These are phyloP conservation scores for Ploettnerulaceae sp. DNA, from an alignment of 2,329 filamentous ascomycete species.

Conservation along the genomic window DNA sequence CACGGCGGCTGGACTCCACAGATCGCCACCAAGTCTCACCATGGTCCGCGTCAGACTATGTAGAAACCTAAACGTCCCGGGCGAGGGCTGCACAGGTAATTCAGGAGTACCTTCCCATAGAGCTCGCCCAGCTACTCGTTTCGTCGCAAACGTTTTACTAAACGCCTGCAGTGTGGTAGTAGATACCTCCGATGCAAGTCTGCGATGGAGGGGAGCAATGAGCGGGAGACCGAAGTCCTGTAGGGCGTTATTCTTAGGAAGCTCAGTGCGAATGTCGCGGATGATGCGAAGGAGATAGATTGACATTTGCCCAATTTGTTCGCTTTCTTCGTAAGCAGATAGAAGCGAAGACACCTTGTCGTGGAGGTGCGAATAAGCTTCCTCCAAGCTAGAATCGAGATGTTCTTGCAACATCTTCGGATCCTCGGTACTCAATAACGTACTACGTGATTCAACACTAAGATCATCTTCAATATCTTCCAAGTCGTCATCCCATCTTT, in stretches of 20 bases:
- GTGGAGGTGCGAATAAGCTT: slow-evolving; percentile 55
- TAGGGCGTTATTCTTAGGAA: slow-evolving; percentile 50
- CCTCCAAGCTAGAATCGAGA: slow-evolving; percentile 50
- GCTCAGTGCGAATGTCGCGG: slow-evolving; percentile 64
- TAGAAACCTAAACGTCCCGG: slow-evolving; percentile 67
- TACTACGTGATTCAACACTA: slow-evolving; percentile 60
- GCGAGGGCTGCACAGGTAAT: slow-evolving; percentile 74
- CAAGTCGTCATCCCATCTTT: slow-evolving; percentile 71
- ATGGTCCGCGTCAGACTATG: slow-evolving; percentile 61
- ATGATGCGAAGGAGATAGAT: slow-evolving; percentile 69
- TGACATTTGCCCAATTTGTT: slow-evolving; percentile 48
- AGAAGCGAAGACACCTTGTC: slow-evolving; percentile 49
- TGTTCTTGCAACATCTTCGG: slow-evolving; percentile 57
- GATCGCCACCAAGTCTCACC: slow-evolving; percentile 65
- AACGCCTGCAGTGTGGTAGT: slow-evolving; percentile 46
- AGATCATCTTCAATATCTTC: slow-evolving; percentile 69
- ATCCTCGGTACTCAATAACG: slow-evolving; percentile 67
- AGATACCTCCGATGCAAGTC: slow-evolving; percentile 52
- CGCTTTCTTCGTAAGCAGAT: slow-evolving; percentile 40
- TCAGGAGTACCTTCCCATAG: slow-evolving; percentile 78
- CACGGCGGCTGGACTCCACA: slow-evolving; percentile 74
- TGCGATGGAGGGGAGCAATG: slow-evolving; percentile 59
- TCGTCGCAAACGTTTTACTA: slow-evolving; percentile 39
- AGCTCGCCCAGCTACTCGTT: slow-evolving; percentile 53
- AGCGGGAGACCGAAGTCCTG: slow-evolving; percentile 55